Percentiles rank a stretch among this genome's conserved stretches.
Evolutionary conservation across 2,329 filamentous ascomycete species (phyloP).

Genomic region (Talaromyces piceae): DNA sequence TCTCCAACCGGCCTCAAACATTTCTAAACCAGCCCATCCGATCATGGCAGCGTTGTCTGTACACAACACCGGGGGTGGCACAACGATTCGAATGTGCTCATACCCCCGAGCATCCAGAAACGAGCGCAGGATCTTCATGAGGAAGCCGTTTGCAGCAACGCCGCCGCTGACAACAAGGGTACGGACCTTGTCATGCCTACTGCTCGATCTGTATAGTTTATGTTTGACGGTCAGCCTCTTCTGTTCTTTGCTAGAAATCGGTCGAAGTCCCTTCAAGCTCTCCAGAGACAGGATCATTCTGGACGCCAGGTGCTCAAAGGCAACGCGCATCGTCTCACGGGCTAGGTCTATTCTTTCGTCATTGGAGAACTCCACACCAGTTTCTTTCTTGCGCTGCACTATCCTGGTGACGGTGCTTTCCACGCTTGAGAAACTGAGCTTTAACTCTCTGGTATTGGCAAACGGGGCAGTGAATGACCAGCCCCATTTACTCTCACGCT

Average conservation of each 20-base stretch:
- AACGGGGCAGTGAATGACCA: constrained; percentile 68
- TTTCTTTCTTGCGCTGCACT: constrained; percentile 32
- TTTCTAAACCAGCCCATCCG: constrained; percentile 86
- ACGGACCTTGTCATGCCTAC: constrained; percentile 29
- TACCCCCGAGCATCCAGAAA: constrained; percentile 63
- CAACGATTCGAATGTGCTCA: constrained; percentile 53
- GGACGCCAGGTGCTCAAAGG: constrained; percentile 79
- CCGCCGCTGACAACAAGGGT: constrained; percentile 81
- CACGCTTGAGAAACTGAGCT: constrained; percentile 69
- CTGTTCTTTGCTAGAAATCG: not conserved
- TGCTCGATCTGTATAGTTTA: constrained; percentile 1
- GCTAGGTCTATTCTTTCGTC: constrained; percentile 64
- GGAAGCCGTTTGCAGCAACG: constrained; percentile 76
- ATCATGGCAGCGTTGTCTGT: constrained; percentile 99
- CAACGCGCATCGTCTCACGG: constrained; percentile 64
- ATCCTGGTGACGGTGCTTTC: constrained; percentile 57
- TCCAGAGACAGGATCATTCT: constrained; percentile 65
- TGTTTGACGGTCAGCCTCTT: not conserved
- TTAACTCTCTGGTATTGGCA: constrained; percentile 49
- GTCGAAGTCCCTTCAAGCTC: constrained; percentile 23
- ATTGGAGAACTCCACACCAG: constrained; percentile 34
- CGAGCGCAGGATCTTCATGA: constrained; percentile 58
- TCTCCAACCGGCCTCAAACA: constrained; percentile 72
- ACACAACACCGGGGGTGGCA: constrained; percentile 71
- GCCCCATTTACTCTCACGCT: constrained; percentile 42